Conservation (phyloP, 2,329 filamentous ascomycete species). For the Neonectria ditissima region DNA sequence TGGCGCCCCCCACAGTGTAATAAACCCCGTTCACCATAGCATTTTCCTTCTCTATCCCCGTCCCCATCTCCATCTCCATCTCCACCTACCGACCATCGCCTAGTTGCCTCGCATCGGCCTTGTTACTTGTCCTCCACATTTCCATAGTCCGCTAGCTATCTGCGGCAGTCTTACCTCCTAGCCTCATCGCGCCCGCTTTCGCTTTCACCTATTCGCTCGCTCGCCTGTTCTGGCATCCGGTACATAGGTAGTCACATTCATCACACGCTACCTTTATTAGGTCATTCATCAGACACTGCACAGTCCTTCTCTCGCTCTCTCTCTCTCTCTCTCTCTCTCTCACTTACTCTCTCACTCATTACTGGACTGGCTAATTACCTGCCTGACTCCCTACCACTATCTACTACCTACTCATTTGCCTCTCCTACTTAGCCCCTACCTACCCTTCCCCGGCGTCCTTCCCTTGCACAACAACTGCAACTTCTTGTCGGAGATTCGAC, state of each 20-base stretch:
- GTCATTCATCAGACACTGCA: not conserved
- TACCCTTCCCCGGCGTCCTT: not conserved
- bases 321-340: too few relatives aligned
- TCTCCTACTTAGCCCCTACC: not conserved
- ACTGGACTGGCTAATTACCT: too few relatives aligned
- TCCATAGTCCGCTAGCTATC: slow-evolving; percentile 11
- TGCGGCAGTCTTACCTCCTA: slow-evolving; percentile 14
- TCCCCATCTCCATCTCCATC: slow-evolving; percentile 6
- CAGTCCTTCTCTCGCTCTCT: not conserved
- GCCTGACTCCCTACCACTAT: not conserved
- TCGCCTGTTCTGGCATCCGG: not conserved
- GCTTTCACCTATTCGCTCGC: slow-evolving; percentile 1
- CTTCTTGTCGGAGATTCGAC: slow-evolving; percentile 13
- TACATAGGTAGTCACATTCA: slow-evolving; percentile 9
- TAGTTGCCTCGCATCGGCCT: slow-evolving; percentile 9
- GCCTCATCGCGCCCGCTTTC: slow-evolving; percentile 14
- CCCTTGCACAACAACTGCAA: slow-evolving; percentile 19
- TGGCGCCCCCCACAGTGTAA: slow-evolving; percentile 23
- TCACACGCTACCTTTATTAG: not conserved
- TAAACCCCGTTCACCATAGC: not conserved
- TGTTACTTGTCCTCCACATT: slow-evolving; percentile 13
- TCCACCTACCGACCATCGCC: slow-evolving; percentile 14
- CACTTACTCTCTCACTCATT: too few relatives aligned
- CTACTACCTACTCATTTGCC: not conserved
- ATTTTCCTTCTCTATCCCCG: not conserved